A percentile compares a stretch with the other conserved stretches of the same genome.
phyloP scores from a whole-genome alignment of 176 grass and related monocot species.

The Oryza officinalis region DNA sequence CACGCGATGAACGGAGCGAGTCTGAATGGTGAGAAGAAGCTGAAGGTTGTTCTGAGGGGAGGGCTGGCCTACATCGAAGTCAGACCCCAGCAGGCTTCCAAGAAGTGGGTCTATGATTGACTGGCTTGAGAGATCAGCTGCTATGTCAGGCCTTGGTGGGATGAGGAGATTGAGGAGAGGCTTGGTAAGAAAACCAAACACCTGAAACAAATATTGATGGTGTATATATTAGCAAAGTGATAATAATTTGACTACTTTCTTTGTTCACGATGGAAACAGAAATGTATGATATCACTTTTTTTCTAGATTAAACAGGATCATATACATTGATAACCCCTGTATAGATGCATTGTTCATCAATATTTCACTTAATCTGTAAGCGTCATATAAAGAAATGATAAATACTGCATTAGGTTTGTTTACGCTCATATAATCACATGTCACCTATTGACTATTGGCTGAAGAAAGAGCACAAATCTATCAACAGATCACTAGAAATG shows the following conservation, averaged over 20 bases:
- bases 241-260: background rate
- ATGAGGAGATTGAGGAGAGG: conserved; percentile 65
- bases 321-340: background rate
- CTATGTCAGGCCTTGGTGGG: conserved; percentile 53
- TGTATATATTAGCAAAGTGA: conserved; percentile 39
- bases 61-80: conserved; percentile 43
- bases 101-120: conserved; percentile 68
- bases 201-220: conserved; percentile 49
- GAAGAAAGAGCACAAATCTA: background rate
- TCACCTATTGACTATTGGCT: background rate
- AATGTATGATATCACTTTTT: conserved; percentile 7
- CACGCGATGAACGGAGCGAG: conserved; percentile 73
- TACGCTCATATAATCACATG: background rate
- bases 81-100: conserved; percentile 54
- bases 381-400: conserved; percentile 28
- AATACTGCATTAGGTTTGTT: background rate
- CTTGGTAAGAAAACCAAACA: conserved; percentile 89
- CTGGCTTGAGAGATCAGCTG: conserved; percentile 51
- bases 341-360: background rate
- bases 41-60: conserved; percentile 53
- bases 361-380: background rate
- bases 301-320: background rate
- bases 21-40: conserved; percentile 57
- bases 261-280: background rate
- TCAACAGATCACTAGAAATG: background rate